Percentiles rank a stretch among this genome's conserved stretches.
Evolutionary conservation across 345 rosid genomes (phyloP).

Genomic region (Hibiscus mutabilis): DNA sequence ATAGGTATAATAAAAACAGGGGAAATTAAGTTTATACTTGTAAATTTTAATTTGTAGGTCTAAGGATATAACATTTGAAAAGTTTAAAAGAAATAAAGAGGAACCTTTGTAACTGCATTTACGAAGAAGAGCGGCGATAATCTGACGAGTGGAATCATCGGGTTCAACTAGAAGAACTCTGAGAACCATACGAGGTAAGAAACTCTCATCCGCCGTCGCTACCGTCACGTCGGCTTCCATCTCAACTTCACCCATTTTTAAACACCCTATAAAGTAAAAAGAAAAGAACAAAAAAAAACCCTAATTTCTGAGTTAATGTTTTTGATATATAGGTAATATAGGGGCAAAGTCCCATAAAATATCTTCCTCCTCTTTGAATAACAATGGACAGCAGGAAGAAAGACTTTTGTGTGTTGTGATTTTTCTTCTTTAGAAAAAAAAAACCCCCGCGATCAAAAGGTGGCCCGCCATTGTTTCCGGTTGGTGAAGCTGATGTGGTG

Average conservation of each 20-base stretch:
- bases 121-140: too few relatives aligned
- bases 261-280: too few relatives aligned
- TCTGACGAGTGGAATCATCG: constrained; percentile 74
- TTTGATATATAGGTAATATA: too few relatives aligned
- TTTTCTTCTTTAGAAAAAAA: too few relatives aligned
- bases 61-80: background rate
- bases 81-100: background rate
- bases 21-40: background rate
- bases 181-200: constrained; percentile 46
- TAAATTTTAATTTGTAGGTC: constrained; percentile 11
- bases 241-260: constrained; percentile 26
- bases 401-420: too few relatives aligned
- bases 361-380: constrained; percentile 21
- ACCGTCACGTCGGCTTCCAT: constrained; percentile 25
- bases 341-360: constrained; percentile 22
- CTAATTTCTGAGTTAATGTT: too few relatives aligned
- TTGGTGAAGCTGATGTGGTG: constrained; percentile 36
- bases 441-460: background rate
- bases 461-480: constrained; percentile 30
- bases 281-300: too few relatives aligned
- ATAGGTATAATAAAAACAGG: background rate
- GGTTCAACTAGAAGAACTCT: constrained; percentile 64
- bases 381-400: background rate
- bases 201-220: constrained; percentile 31
- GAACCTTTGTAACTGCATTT: constrained; percentile 69